phyloP scores from a whole-genome alignment of 225 moss, liverwort and hornwort genomes.

The Anthoceros angustus region DNA sequence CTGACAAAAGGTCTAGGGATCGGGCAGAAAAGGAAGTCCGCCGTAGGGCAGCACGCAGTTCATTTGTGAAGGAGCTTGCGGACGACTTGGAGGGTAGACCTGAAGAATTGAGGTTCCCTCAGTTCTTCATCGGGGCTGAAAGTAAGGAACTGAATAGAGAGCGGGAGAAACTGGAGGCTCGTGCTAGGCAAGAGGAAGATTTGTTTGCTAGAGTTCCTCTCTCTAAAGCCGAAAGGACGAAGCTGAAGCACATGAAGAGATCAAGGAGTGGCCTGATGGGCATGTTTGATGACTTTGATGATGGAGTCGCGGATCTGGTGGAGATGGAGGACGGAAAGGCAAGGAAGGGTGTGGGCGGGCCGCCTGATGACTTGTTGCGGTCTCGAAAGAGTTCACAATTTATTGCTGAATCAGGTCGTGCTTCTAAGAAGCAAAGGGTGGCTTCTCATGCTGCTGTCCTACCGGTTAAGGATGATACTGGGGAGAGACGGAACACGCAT shows the following conservation, averaged over 20 bases:
- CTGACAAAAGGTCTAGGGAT: slow-evolving; percentile 16
- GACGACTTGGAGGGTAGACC: slow-evolving; percentile 92
- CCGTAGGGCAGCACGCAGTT: slow-evolving; percentile 70
- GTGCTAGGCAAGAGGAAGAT: slow-evolving; percentile 51
- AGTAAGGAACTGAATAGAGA: slow-evolving; percentile 79
- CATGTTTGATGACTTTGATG: slow-evolving; percentile 72
- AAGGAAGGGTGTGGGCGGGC: slow-evolving; percentile 8
- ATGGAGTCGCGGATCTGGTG: slow-evolving; percentile 45
- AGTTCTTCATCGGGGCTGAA: slow-evolving; percentile 23
- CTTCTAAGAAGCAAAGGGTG: slow-evolving; percentile 65
- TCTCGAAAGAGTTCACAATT: slow-evolving; percentile 67
- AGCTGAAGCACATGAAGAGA: slow-evolving; percentile 62
- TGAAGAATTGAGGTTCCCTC: slow-evolving; percentile 28
- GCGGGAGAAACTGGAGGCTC: slow-evolving; percentile 77
- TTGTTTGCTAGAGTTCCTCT: slow-evolving; percentile 47
- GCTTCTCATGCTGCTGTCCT: slow-evolving; percentile 81
- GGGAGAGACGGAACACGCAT: slow-evolving; percentile 72
- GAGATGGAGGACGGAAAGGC: slow-evolving; percentile 20
- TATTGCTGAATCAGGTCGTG: slow-evolving; percentile 75
- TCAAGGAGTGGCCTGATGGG: slow-evolving; percentile 50
- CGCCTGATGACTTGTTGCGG: slow-evolving; percentile 41
- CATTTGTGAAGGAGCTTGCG: slow-evolving; percentile 74
- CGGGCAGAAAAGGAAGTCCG: slow-evolving; percentile 67
- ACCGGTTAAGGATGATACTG: slow-evolving; percentile 63
- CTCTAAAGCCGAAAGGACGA: slow-evolving; percentile 58